Evolutionary conservation across 495 filamentous ascomycete genomes (phyloP), one percentile per base, ranked within the genome.

Genomic region (Aspergillus baeticus): DNA sequence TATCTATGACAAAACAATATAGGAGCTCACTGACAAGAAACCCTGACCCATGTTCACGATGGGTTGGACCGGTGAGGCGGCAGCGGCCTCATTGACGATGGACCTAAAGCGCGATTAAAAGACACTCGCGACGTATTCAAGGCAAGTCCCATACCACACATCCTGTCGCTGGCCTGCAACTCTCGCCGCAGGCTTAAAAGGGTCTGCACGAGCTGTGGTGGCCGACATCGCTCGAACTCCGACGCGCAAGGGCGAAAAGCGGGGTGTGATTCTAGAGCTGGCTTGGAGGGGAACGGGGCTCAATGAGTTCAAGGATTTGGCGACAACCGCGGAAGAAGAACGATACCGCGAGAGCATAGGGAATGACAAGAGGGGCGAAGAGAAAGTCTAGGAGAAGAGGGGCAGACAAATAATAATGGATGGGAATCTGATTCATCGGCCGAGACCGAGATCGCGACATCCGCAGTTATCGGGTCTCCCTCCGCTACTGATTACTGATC

Each of bases 41-140:
- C 92, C 92, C 73, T 96, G 92, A 47, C 92, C 92, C 87, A 96
- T 92, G 72, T 96, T 96, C 58, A 95, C 84, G 62, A 97, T 93
- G 54, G 92, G 91, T 67, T 96, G 91, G 43, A 88, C 85, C 7
- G 92, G 90, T 10, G 91, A 96, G 6, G 89, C 88, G 6, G 81
- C 82, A 0, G 85, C 85, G 0, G 90, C 94, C 78, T 98, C 94
- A 63, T 98, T 98, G 77, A 98, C 85, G 70, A 96, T 96, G 36
- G 89, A 87, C 91, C 91, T 96, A 56, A 6, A 36, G 41, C 10
- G 10, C 26, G 37, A 18, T 67, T 44, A 65, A 62, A 42, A 42
- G 34, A 57, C 10, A 20, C 35, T 26, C 44, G 35, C 21, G 54
- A 15, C 35, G 29, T 29, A 15, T 15, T 49, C 34, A 21, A 23